phyloP scores from a whole-genome alignment of 2,329 filamentous ascomycete genomes.

The Penicillium sp. region DNA sequence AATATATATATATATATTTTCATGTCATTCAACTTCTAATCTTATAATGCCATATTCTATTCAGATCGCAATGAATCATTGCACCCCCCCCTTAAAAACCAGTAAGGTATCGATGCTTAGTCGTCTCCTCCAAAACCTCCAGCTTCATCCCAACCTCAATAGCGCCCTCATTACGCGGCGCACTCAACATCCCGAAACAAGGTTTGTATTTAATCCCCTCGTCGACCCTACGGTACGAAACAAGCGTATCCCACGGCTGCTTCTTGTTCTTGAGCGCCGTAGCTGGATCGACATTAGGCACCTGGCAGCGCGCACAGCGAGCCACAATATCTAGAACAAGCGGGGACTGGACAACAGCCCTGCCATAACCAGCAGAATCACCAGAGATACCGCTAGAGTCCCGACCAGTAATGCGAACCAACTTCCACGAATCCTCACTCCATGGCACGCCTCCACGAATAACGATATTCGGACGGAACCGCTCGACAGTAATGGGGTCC shows the following conservation, averaged over 20 bases:
- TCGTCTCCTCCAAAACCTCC: slow-evolving; percentile 57
- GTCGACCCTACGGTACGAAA: slow-evolving; percentile 61
- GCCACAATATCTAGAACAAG: slow-evolving; percentile 58
- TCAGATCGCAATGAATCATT: not conserved
- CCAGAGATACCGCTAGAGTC: slow-evolving; percentile 3
- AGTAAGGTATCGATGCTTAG: slow-evolving; percentile 55
- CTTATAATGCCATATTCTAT: not conserved
- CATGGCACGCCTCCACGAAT: slow-evolving; percentile 56
- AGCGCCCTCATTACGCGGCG: slow-evolving; percentile 54
- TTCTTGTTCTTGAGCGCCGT: slow-evolving; percentile 57
- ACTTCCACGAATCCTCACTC: slow-evolving; percentile 64
- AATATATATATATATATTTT: too few species aligned
- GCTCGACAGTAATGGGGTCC: slow-evolving; percentile 56
- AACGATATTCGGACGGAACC: slow-evolving; percentile 64
- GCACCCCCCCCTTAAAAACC: slow-evolving; percentile 25
- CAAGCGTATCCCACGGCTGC: slow-evolving; percentile 62
- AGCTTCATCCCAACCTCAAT: slow-evolving; percentile 59
- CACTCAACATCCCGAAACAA: slow-evolving; percentile 65
- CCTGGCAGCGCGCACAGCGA: slow-evolving; percentile 59
- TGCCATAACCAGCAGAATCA: too few species aligned
- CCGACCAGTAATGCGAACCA: slow-evolving; percentile 40
- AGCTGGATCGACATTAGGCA: slow-evolving; percentile 64
- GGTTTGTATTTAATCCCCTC: slow-evolving; percentile 62
- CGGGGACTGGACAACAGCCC: slow-evolving; percentile 5
- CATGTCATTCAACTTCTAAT: not conserved